These are phyloP conservation scores for Candida glucosophila DNA, from an alignment of 1,139 yeast species.

Conservation along the genomic window DNA sequence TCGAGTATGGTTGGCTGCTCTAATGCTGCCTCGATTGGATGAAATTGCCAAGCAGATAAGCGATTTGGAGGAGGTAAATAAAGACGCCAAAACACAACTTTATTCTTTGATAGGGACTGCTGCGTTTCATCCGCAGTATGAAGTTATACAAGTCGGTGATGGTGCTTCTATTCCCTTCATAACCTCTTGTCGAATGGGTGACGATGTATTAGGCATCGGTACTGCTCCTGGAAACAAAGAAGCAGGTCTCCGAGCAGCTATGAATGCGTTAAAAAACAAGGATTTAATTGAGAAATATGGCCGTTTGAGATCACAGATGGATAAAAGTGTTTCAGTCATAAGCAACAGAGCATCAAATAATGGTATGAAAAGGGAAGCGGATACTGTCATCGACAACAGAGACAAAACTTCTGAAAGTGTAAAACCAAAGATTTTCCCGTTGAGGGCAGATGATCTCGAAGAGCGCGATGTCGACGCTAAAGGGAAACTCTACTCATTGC, in stretches of 20 bases:
- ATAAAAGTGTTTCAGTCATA: constrained; percentile 37
- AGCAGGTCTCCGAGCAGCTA: constrained; percentile 68
- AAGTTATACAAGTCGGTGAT: constrained; percentile 43
- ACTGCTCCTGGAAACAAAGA: constrained; percentile 52
- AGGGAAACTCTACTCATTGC: constrained; percentile 34
- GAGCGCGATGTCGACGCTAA: constrained; percentile 29
- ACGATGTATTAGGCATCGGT: constrained; percentile 50
- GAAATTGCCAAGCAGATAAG: constrained; percentile 19
- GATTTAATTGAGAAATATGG: constrained; percentile 57
- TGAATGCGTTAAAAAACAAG: constrained; percentile 55
- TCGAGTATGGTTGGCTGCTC: constrained; percentile 49
- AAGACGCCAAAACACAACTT: constrained; percentile 66
- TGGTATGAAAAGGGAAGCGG: not conserved
- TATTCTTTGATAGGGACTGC: constrained; percentile 79
- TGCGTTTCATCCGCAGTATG: constrained; percentile 56
- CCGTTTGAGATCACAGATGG: constrained; percentile 50
- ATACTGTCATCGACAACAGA: constrained; percentile 1
- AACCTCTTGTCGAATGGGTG: constrained; percentile 61
- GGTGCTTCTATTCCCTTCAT: constrained; percentile 43
- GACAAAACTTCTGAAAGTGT: constrained; percentile 1
- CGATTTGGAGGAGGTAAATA: constrained; percentile 31
- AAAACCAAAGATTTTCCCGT: constrained; percentile 15
- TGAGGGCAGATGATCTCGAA: constrained; percentile 16
- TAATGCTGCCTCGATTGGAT: constrained; percentile 31
- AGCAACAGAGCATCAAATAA: constrained; percentile 6